A percentile compares a stretch with the other conserved stretches of the same genome.
Conservation (phyloP, 257 asterid species). For the Ligustrum vulgare region DNA sequence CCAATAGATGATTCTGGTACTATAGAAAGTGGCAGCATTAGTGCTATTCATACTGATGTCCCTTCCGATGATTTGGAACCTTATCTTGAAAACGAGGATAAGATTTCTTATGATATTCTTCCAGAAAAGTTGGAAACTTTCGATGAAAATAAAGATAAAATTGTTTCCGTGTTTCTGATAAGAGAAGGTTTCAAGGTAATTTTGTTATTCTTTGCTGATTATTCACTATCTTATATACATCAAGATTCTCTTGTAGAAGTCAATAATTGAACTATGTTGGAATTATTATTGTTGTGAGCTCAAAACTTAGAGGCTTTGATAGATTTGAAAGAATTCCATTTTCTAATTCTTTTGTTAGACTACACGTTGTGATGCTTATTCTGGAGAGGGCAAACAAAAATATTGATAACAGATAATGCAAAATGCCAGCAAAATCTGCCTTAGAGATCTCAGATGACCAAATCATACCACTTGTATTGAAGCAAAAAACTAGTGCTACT, state of each 20-base stretch:
- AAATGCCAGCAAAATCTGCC: too few species aligned
- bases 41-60: conserved; percentile 17
- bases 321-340: background rate
- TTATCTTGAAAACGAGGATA: conserved; percentile 17
- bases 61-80: conserved; percentile 19
- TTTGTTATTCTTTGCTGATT: background rate
- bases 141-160: background rate
- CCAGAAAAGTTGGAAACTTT: background rate
- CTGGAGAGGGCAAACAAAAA: background rate
- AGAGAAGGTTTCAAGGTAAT: conserved; percentile 39
- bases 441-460: too few species aligned
- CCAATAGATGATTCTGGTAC: conserved; percentile 20
- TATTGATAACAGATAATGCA: background rate
- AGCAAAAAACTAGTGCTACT: too few species aligned
- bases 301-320: background rate
- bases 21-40: conserved; percentile 4
- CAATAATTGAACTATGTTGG: background rate
- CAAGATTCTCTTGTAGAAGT: background rate
- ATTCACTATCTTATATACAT: too few species aligned
- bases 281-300: background rate
- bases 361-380: background rate
- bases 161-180: conserved; percentile 16
- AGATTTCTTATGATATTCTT: background rate
- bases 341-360: background rate
- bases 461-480: too few species aligned